Conservation (phyloP, 2,329 filamentous ascomycete species). For the Trichoderma breve region DNA sequence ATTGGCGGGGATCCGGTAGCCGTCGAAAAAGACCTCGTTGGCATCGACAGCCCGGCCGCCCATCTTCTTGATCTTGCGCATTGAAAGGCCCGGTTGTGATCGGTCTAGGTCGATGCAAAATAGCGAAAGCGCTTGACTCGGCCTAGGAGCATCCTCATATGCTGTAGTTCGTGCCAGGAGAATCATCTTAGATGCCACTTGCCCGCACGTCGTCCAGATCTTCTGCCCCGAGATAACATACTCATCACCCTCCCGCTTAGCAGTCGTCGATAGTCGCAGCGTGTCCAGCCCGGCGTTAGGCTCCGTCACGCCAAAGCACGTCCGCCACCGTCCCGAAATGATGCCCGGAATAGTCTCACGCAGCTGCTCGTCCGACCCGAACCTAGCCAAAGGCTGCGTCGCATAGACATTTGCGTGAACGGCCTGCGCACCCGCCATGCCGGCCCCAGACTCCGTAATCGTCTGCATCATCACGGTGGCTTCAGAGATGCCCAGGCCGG, state of each 20-base stretch:
- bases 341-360: slow-evolving; percentile 65
- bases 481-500: slow-evolving; percentile 74
- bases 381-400: slow-evolving; percentile 71
- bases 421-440: slow-evolving; percentile 68
- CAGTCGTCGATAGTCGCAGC: slow-evolving; percentile 64
- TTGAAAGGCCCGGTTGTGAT: slow-evolving; percentile 55
- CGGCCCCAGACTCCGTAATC: slow-evolving; percentile 73
- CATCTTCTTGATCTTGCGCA: slow-evolving; percentile 80
- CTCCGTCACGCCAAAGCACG: slow-evolving; percentile 84
- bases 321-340: slow-evolving; percentile 67
- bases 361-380: slow-evolving; percentile 65
- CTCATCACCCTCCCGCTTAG: slow-evolving; percentile 51
- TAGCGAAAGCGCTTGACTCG: slow-evolving; percentile 72
- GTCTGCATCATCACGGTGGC: slow-evolving; percentile 88
- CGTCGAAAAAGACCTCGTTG: slow-evolving; percentile 86
- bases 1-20: slow-evolving; percentile 64
- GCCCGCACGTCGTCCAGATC: slow-evolving; percentile 85
- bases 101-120: slow-evolving; percentile 78
- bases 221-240: slow-evolving; percentile 76
- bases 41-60: slow-evolving; percentile 78
- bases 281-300: slow-evolving; percentile 79
- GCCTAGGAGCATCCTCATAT: slow-evolving; percentile 63
- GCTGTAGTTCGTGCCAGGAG: slow-evolving; percentile 74
- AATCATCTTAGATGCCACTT: slow-evolving; percentile 81
- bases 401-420: slow-evolving; percentile 70